Percentiles rank a stretch among this genome's conserved stretches.
These are phyloP conservation scores for Hypsizygus ulmarius DNA, from an alignment of 1,284 basidiomycete species.

Conservation along the genomic window DNA sequence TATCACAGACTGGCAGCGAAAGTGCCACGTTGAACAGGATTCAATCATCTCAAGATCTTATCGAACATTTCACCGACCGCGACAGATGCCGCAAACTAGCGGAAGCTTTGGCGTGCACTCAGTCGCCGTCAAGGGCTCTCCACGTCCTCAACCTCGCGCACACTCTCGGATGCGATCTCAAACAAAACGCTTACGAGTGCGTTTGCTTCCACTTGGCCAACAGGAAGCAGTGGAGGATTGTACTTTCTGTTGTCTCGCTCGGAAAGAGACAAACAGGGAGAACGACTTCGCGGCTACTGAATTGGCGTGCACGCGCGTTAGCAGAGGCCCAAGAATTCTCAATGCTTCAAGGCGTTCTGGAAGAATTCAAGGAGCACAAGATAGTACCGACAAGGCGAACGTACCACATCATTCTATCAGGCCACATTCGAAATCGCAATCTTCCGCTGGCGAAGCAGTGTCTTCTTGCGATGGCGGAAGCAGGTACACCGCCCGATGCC, in stretches of 20 bases:
- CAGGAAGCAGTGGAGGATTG: constrained; percentile 45
- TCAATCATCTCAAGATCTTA: constrained; percentile 26
- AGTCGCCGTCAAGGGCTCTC: constrained; percentile 38
- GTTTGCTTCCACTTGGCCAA: constrained; percentile 48
- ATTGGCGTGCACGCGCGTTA: constrained; percentile 63
- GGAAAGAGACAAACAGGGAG: constrained; percentile 46
- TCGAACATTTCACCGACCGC: constrained; percentile 35
- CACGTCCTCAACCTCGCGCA: constrained; percentile 48
- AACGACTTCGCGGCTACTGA: constrained; percentile 54
- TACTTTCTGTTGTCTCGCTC: constrained; percentile 45
- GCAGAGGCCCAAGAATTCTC: constrained; percentile 51
- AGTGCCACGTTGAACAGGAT: constrained; percentile 24
- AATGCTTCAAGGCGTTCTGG: constrained; percentile 42
- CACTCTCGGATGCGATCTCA: constrained; percentile 45
- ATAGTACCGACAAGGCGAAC: constrained; percentile 56
- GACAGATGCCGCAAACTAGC: constrained; percentile 42
- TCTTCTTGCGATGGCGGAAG: constrained; percentile 53
- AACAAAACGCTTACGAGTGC: constrained; percentile 57
- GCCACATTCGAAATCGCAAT: constrained; percentile 66
- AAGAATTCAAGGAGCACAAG: constrained; percentile 46
- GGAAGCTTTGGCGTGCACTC: constrained; percentile 41
- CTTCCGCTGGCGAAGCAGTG: constrained; percentile 50
- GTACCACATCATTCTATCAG: constrained; percentile 63
- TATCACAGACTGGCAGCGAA: constrained; percentile 22
- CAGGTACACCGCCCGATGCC: constrained; percentile 51